Conservation (phyloP, 176 grass and related monocot species). For the Oryza australiensis region DNA sequence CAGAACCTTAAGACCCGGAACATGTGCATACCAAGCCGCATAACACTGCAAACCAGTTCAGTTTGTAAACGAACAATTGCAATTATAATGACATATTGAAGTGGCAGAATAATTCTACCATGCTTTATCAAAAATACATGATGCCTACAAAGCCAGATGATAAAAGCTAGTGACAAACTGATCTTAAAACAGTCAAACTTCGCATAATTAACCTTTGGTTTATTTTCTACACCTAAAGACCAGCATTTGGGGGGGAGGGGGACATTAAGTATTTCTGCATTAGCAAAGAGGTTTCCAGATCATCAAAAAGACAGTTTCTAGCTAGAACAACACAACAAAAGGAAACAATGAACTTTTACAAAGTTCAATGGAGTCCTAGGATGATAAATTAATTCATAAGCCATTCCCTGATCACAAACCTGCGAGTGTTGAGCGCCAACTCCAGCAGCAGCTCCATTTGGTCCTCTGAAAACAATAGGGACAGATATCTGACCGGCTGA, state of each 20-base stretch:
- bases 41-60: constrained; percentile 70
- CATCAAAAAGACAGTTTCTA: neutral
- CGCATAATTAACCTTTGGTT: neutral
- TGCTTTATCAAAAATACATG: neutral
- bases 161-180: neutral
- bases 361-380: neutral
- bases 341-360: neutral
- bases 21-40: constrained; percentile 94
- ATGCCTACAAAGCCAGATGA: neutral
- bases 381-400: constrained; percentile 9
- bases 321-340: constrained; percentile 4
- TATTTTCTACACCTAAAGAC: neutral
- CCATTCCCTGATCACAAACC: constrained; percentile 42
- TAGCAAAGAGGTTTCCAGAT: neutral
- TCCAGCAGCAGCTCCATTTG: constrained; percentile 94
- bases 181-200: neutral
- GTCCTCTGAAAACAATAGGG: constrained; percentile 94
- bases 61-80: neutral
- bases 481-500: constrained; percentile 82
- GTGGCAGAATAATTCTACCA: neutral
- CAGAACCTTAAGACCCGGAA: constrained; percentile 91
- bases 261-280: neutral
- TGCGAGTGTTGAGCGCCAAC: constrained; percentile 98
- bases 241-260: no score
- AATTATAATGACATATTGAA: constrained; percentile 6